phyloP scores from a whole-genome alignment of 2,329 filamentous ascomycete species.

The Thelonectria rubi region DNA sequence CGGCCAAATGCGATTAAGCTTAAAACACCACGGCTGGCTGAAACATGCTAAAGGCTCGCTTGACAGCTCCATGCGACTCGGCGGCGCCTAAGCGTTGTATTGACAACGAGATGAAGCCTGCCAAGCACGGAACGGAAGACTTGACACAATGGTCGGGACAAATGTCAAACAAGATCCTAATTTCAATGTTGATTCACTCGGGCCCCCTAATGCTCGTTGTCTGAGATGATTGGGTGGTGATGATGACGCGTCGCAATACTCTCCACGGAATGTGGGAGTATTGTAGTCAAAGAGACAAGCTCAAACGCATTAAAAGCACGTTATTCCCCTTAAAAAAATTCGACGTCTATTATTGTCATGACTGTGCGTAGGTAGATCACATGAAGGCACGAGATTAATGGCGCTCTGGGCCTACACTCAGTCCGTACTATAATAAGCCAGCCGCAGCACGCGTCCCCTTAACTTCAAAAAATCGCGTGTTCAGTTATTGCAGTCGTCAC shows the following conservation, averaged over 20 bases:
- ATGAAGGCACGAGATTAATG: background rate
- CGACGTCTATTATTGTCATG: background rate
- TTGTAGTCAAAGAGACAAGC: background rate
- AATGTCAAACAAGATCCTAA: background rate
- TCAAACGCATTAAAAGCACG: background rate
- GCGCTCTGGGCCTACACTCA: background rate
- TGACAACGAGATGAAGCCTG: slow-evolving; percentile 1
- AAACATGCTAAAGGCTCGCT: background rate
- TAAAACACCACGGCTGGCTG: background rate
- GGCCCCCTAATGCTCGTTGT: background rate
- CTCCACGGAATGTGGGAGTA: background rate
- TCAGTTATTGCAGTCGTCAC: too few relatives aligned
- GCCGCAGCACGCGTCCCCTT: too few relatives aligned
- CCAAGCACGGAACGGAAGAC: background rate
- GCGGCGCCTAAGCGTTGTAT: background rate
- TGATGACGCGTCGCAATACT: background rate
- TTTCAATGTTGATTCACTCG: background rate
- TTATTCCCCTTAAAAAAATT: background rate
- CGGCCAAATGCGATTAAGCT: background rate
- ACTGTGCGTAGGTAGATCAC: background rate
- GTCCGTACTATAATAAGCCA: too few relatives aligned
- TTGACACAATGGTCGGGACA: background rate
- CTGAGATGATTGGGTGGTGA: background rate
- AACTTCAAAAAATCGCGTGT: too few relatives aligned
- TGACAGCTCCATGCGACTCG: background rate